Conservation (phyloP, 1,284 basidiomycete species). For the Sporisorium iseilematis-ciliati region DNA sequence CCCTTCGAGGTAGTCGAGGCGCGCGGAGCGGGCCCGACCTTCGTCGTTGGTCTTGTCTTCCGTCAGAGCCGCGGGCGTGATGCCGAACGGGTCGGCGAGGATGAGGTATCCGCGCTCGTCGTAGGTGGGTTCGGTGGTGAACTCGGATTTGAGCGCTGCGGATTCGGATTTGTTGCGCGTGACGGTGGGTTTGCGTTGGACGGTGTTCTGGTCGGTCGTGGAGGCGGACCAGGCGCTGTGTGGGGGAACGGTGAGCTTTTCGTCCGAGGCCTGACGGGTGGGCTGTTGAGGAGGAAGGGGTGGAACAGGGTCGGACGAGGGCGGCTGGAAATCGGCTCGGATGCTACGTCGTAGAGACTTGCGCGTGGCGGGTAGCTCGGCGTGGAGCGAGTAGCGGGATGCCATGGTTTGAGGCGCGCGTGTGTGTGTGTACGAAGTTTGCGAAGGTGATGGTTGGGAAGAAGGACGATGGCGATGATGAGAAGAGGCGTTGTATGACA, state of each 20-base stretch:
- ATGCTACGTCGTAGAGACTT: constrained; percentile 30
- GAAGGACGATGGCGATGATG: not conserved
- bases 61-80: constrained; percentile 31
- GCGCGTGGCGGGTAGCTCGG: constrained; percentile 46
- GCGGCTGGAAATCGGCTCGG: constrained; percentile 7
- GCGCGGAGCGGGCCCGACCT: constrained; percentile 24
- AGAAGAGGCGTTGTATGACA: no score
- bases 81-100: constrained; percentile 35
- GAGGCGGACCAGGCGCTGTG: constrained; percentile 12
- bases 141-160: constrained; percentile 19
- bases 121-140: constrained; percentile 9
- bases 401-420: constrained; percentile 29
- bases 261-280: constrained; percentile 1
- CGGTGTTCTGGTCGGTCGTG: not conserved
- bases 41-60: constrained; percentile 35
- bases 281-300: not conserved
- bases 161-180: not conserved
- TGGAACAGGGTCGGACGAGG: not conserved
- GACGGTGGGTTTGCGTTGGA: not conserved
- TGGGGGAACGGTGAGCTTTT: constrained; percentile 25
- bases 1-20: constrained; percentile 47
- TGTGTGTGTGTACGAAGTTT: no score
- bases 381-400: constrained; percentile 42
- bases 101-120: constrained; percentile 41
- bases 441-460: constrained; percentile 8